These are phyloP conservation scores for Lyophyllum atratum DNA, from an alignment of 768 basidiomycete genomes.

Conservation along the genomic window DNA sequence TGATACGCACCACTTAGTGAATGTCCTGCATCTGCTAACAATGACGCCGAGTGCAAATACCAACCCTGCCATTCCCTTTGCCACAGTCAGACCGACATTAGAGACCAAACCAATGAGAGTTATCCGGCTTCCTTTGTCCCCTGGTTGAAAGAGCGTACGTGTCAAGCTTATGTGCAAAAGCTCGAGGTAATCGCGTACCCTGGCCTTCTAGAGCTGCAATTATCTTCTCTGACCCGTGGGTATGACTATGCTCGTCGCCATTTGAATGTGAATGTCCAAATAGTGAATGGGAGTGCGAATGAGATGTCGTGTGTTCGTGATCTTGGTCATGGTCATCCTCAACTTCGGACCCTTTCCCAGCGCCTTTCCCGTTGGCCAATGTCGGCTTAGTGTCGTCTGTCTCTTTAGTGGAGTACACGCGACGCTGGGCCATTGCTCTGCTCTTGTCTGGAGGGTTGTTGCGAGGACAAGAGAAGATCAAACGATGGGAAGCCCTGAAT, in stretches of 20 bases:
- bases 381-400: conserved; percentile 2
- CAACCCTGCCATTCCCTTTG: conserved; percentile 90
- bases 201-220: conserved; percentile 66
- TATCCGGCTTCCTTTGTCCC: conserved; percentile 80
- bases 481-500: background rate
- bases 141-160: conserved; percentile 35
- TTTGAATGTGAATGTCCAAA: conserved; percentile 71
- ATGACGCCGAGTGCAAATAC: conserved; percentile 86
- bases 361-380: conserved; percentile 3
- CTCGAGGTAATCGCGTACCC: conserved; percentile 43
- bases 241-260: conserved; percentile 53
- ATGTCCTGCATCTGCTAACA: conserved; percentile 94
- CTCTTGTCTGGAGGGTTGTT: background rate
- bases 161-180: background rate
- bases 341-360: conserved; percentile 14
- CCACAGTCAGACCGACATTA: conserved; percentile 78
- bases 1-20: conserved; percentile 73
- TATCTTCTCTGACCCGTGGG: conserved; percentile 65
- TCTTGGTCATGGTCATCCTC: conserved; percentile 29
- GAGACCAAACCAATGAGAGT: conserved; percentile 83
- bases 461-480: conserved; percentile 6
- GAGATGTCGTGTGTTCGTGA: conserved; percentile 45
- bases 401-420: conserved; percentile 27
- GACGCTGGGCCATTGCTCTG: conserved; percentile 22
- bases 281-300: conserved; percentile 60